phyloP scores from a whole-genome alignment of 2,329 filamentous ascomycete species.

The Gnomoniopsis smithogilvyi region DNA sequence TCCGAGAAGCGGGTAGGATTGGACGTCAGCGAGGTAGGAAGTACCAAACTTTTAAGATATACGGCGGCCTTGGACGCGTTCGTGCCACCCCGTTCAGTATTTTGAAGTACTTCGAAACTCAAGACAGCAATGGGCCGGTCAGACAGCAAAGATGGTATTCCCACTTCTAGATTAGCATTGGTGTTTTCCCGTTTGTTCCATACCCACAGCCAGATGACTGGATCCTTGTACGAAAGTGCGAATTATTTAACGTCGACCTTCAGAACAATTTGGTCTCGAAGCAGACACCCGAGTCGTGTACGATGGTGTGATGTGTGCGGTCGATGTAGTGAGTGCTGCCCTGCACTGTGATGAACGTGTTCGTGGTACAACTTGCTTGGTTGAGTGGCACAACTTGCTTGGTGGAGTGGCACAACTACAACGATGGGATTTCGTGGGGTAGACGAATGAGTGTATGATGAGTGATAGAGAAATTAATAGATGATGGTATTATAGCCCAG shows the following conservation, averaged over 20 bases:
- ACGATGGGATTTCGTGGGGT: background rate
- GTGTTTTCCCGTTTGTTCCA: background rate
- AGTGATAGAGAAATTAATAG: slow-evolving; percentile 4
- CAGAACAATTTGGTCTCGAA: background rate
- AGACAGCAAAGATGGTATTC: background rate
- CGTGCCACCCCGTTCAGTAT: background rate
- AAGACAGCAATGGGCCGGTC: background rate
- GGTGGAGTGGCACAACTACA: background rate
- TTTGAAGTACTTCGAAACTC: background rate
- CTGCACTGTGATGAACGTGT: background rate
- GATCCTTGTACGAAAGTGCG: background rate
- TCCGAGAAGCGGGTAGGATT: background rate
- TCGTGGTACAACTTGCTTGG: background rate
- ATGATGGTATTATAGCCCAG: slow-evolving; percentile 13
- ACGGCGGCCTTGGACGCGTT: background rate
- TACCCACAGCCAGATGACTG: background rate
- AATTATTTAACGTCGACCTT: background rate
- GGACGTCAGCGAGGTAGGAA: background rate
- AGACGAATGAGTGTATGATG: background rate
- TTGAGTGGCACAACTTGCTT: background rate
- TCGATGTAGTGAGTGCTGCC: background rate
- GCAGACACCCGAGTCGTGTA: background rate
- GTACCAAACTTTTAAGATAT: background rate
- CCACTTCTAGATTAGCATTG: background rate
- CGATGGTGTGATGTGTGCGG: background rate